Evolutionary conservation across 257 asterid species (phyloP).

Genomic region (Buddleja alternifolia): DNA sequence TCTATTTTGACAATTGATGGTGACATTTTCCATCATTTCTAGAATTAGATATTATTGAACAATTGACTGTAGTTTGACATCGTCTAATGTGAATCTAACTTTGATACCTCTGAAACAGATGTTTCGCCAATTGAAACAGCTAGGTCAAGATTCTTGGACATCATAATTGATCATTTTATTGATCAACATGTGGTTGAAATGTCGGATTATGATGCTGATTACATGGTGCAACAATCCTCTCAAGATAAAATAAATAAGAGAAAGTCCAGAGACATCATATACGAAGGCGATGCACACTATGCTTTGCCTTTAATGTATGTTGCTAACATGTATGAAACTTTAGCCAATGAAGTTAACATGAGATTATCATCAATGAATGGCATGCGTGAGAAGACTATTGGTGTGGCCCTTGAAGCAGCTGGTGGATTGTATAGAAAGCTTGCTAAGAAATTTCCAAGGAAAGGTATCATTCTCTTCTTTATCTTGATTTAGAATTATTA

Average conservation of each 20-base stretch:
- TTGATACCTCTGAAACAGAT: slow-evolving; percentile 52
- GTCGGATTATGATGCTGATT: slow-evolving; percentile 72
- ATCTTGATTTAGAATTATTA: slow-evolving; percentile 13
- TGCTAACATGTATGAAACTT: slow-evolving; percentile 90
- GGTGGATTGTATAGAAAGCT: slow-evolving; percentile 98
- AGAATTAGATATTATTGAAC: background rate
- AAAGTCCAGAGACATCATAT: slow-evolving; percentile 65
- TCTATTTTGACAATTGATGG: slow-evolving; percentile 77
- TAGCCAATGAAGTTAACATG: slow-evolving; percentile 82
- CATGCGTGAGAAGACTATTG: slow-evolving; percentile 87
- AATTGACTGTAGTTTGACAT: slow-evolving; percentile 19
- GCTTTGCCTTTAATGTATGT: slow-evolving; percentile 93
- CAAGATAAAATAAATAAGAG: slow-evolving; percentile 66
- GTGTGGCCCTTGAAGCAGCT: slow-evolving; percentile 99
- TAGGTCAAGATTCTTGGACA: slow-evolving; percentile 84
- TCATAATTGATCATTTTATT: slow-evolving; percentile 77
- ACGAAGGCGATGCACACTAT: slow-evolving; percentile 88
- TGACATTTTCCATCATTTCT: slow-evolving; percentile 31
- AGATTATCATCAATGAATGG: slow-evolving; percentile 76
- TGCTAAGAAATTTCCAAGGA: slow-evolving; percentile 82
- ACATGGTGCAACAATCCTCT: slow-evolving; percentile 57
- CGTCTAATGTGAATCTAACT: slow-evolving; percentile 36
- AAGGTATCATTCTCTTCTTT: slow-evolving; percentile 54
- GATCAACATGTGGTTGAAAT: slow-evolving; percentile 64
- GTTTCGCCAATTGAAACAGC: slow-evolving; percentile 94